Conservation (phyloP, 2,329 filamentous ascomycete genomes). For the Aspergillus aculeatus region DNA sequence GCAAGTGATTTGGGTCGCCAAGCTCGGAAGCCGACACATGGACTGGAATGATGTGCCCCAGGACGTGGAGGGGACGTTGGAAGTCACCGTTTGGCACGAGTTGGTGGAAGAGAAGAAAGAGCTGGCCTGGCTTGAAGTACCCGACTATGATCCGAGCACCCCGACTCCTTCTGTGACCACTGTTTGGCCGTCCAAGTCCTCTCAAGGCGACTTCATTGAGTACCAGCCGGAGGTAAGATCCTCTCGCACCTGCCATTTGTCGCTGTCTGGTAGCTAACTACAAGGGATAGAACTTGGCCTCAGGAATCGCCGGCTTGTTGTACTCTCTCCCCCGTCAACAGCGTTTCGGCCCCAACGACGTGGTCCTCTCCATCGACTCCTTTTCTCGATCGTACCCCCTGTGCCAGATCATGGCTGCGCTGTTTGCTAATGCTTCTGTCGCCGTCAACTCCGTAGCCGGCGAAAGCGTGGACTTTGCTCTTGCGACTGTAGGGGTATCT, state of each 20-base stretch:
- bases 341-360: slow-evolving; percentile 69
- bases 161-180: slow-evolving; percentile 48
- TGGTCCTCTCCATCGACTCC: slow-evolving; percentile 81
- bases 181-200: slow-evolving; percentile 40
- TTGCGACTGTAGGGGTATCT: slow-evolving; percentile 71
- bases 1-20: slow-evolving; percentile 87
- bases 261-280: background rate
- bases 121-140: slow-evolving; percentile 62
- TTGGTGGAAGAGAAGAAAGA: slow-evolving; percentile 70
- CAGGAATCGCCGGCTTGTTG: slow-evolving; percentile 77
- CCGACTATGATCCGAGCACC: slow-evolving; percentile 57
- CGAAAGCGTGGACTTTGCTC: slow-evolving; percentile 65
- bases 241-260: background rate
- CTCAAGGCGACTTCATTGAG: slow-evolving; percentile 68
- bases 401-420: slow-evolving; percentile 73
- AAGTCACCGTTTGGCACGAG: slow-evolving; percentile 91
- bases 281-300: slow-evolving; percentile 67
- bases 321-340: slow-evolving; percentile 73
- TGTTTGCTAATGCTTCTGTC: slow-evolving; percentile 81
- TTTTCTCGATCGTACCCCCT: slow-evolving; percentile 78
- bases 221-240: slow-evolving; percentile 66
- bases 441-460: slow-evolving; percentile 87
- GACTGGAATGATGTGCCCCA: slow-evolving; percentile 90
- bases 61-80: slow-evolving; percentile 70
- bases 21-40: slow-evolving; percentile 85